Conservation (phyloP, 2,329 filamentous ascomycete species). For the Ramichloridium luteum region DNA sequence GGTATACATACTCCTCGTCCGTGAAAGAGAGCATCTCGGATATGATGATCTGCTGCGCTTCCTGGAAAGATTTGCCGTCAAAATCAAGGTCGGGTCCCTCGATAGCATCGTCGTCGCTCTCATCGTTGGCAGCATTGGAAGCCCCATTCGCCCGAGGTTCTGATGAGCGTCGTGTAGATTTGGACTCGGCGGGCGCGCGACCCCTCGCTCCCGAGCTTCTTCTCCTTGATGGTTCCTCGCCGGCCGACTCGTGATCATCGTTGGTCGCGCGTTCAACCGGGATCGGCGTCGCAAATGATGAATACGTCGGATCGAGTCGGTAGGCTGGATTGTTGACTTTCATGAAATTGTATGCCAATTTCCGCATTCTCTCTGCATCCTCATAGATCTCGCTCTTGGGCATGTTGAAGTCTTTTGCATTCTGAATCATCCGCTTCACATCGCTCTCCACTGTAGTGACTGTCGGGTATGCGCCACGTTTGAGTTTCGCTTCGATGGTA, state of each 20-base stretch:
- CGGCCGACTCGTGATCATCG: slow-evolving; percentile 2
- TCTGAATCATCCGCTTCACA: slow-evolving; percentile 76
- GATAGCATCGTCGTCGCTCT: slow-evolving; percentile 9
- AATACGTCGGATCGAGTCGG: slow-evolving; percentile 51
- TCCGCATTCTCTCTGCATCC: slow-evolving; percentile 76
- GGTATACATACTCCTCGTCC: slow-evolving; percentile 47
- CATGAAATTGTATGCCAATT: slow-evolving; percentile 81
- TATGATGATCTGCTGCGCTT: slow-evolving; percentile 76
- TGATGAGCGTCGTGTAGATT: not conserved
- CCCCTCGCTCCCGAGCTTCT: no score
- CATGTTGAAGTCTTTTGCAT: slow-evolving; percentile 74
- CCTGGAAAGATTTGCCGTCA: slow-evolving; percentile 63
- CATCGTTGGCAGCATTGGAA: slow-evolving; percentile 15
- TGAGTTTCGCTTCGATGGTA: slow-evolving; percentile 63
- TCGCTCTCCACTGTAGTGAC: slow-evolving; percentile 70
- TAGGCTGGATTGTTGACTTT: slow-evolving; percentile 77
- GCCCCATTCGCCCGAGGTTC: slow-evolving; percentile 14
- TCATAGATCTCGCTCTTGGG: slow-evolving; percentile 61
- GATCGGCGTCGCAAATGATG: slow-evolving; percentile 60
- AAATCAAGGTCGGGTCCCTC: slow-evolving; percentile 37
- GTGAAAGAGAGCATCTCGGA: slow-evolving; percentile 57
- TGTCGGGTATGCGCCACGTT: slow-evolving; percentile 53
- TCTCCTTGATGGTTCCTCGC: no score
- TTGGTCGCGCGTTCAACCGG: slow-evolving; percentile 33
- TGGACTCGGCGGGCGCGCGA: no score